Percentiles rank a stretch among this genome's conserved stretches.
phyloP scores from a whole-genome alignment of 805 yeast genomes.

The Kluyveromyces aestuarii region DNA sequence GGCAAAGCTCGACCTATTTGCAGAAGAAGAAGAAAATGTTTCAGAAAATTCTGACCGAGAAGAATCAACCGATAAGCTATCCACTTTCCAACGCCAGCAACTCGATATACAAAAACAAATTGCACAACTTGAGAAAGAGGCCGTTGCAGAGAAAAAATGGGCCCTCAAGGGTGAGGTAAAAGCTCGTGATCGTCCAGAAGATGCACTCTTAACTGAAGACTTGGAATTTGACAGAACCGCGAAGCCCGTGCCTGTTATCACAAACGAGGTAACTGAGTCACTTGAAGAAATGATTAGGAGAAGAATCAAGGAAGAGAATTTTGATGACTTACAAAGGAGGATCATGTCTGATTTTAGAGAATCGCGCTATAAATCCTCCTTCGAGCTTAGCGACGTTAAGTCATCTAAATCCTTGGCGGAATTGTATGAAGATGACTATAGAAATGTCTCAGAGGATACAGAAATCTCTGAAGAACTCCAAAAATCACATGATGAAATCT shows the following conservation, averaged over 20 bases:
- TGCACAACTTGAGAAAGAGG: constrained; percentile 69
- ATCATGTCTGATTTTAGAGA: constrained; percentile 56
- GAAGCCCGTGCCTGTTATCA: constrained; percentile 92
- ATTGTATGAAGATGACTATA: constrained; percentile 78
- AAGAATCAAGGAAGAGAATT: constrained; percentile 64
- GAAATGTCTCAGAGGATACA: constrained; percentile 38
- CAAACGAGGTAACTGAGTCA: constrained; percentile 77
- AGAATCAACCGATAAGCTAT: constrained; percentile 29
- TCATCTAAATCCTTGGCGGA: constrained; percentile 86
- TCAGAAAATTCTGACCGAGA: constrained; percentile 19
- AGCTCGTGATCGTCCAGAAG: constrained; percentile 72
- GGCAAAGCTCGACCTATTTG: constrained; percentile 57
- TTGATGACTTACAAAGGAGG: constrained; percentile 78
- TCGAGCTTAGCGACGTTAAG: constrained; percentile 74
- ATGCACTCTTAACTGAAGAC: constrained; percentile 73
- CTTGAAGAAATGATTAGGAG: constrained; percentile 83
- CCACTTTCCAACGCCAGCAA: constrained; percentile 81
- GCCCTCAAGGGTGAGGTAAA: constrained; percentile 87
- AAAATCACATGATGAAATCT: constrained; percentile 70
- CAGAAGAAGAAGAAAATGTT: constrained; percentile 31
- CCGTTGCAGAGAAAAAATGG: constrained; percentile 89
- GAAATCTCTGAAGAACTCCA: constrained; percentile 55
- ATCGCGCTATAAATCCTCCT: constrained; percentile 42
- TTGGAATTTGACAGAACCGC: constrained; percentile 88
- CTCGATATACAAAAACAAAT: constrained; percentile 68